Evolutionary conservation across 2,329 filamentous ascomycete genomes (phyloP), one percentile per base, ranked within the genome.

Genomic region (Orbilia quercus): DNA sequence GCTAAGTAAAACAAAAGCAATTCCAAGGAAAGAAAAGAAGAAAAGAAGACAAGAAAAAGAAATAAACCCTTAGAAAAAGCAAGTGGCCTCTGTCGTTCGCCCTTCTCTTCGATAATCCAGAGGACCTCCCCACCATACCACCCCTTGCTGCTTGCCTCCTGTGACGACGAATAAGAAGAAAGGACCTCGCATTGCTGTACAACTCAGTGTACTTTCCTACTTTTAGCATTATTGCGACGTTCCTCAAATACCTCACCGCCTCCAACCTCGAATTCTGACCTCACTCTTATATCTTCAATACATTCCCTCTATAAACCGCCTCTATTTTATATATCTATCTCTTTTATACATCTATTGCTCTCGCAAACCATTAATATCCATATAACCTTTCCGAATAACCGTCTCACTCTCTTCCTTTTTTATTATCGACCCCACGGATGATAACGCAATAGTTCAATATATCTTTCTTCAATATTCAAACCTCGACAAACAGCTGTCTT

Each of bases 161-260:
- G 69, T 65, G 69, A 73, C 69, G 69, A 73, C 69, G 69, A 73
- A 73, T 73, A 73, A 73, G 60, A 73, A 54, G 47, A 64, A 65
- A 48, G 54, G 60, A 31, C 69, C 40, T 66, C 69, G 69, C 69
- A 73, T 73, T 73, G 69, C 60, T 73, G 69, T 73, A 73, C 69
- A 73, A 73, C 69, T 73, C 69, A 51, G 50, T 54, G 31, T 59
- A 62, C 60, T 65, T 66, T 65, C 69, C 69, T 65, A 66, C 69
- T 65, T 73, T 55, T 66, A 65, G 69, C 40, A 63, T 59, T 66
- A 58, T 50, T 31, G 69, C 69, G 69, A 65, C 69, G 59, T 65
- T 71, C 69, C 69, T 73, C 60, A 73, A 73, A 73, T 73, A 73
- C 69, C 69, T 60, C 53, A 65, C 54, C 60, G 20, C 31, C 25